Evolutionary conservation across 495 filamentous ascomycete species (phyloP), one percentile per base, ranked within the genome.

Genomic region (Aspergillus mulundensis): DNA sequence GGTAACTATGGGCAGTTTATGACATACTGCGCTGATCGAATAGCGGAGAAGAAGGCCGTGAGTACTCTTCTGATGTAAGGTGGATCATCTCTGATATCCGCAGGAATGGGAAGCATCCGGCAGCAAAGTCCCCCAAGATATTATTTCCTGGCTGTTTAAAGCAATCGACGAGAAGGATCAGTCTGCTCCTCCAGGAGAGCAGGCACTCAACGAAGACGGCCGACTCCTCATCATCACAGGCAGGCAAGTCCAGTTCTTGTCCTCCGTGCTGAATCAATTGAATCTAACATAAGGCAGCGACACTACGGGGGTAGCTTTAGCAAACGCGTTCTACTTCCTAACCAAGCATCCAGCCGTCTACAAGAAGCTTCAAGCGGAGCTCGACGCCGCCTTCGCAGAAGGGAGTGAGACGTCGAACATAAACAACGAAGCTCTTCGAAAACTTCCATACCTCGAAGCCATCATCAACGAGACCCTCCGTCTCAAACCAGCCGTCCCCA

Each of bases 381-480:
- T 77, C 8, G 56, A 53, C 2, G 42, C 38, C 5, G 25, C 30
- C 3, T 56, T 50, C 10, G n/a, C 34, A 1, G 14, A 21, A n/a
- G n/a, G 3, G 2, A 5, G 15, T 12, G 1, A 24, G 10, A 5
- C 47, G 11, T 19, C 16, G 4, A n/a, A 30, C 14, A 28, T 50
- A 1, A 36, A 14, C n/a, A 56, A 46, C 21, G 58, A 60, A 7
- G 7, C 8, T 0, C 25, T 56, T 12, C 65, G 72, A 21, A 48
- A 56, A 7, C 49, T 77, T 0, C 66, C 70, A 2, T 70, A 76
- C 50, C 65, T 84, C 14, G 74, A 80, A 28, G 69, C 66, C 11
- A 63, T 79, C 25, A 82, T 84, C 61, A 78, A 78, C 46, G 81
- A 86, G 62, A 70, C 81, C 0, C 65, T 84, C 24, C 69, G 81